phyloP scores from a whole-genome alignment of 73 alveolate genomes.

The Paramecium sonneborni region DNA sequence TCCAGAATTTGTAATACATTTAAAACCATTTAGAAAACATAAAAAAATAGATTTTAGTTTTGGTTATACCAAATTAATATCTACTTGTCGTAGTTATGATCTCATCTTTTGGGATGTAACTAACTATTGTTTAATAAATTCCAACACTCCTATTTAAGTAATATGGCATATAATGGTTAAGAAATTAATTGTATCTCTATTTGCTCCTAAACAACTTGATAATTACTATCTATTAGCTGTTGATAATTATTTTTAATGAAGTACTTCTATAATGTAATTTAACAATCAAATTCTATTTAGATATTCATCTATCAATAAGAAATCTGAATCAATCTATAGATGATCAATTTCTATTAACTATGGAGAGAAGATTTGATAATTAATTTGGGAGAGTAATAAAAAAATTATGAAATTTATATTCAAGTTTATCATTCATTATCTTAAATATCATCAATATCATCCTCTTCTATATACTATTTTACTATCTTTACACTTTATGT shows the following conservation, averaged over 20 bases:
- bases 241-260: constrained; percentile 81
- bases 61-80: constrained; percentile 75
- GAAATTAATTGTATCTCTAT: constrained; percentile 74
- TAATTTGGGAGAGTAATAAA: constrained; percentile 83
- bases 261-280: constrained; percentile 63
- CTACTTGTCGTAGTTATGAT: constrained; percentile 94
- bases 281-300: constrained; percentile 70
- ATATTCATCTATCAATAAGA: constrained; percentile 82
- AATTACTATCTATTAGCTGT: constrained; percentile 81
- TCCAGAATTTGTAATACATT: constrained; percentile 25
- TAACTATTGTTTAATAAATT: constrained; percentile 79
- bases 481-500: neutral
- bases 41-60: constrained; percentile 90
- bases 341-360: constrained; percentile 80
- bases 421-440: neutral
- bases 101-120: constrained; percentile 85
- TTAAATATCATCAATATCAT: neutral
- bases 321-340: constrained; percentile 74
- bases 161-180: constrained; percentile 89
- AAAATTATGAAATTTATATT: neutral
- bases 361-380: constrained; percentile 96
- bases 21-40: constrained; percentile 75
- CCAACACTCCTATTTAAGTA: constrained; percentile 95
- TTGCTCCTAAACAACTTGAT: constrained; percentile 63
- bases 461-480: neutral